Base-by-base conservation (phyloP, 768 basidiomycete genomes). In the Cystofilobasidium ferigula region DNA sequence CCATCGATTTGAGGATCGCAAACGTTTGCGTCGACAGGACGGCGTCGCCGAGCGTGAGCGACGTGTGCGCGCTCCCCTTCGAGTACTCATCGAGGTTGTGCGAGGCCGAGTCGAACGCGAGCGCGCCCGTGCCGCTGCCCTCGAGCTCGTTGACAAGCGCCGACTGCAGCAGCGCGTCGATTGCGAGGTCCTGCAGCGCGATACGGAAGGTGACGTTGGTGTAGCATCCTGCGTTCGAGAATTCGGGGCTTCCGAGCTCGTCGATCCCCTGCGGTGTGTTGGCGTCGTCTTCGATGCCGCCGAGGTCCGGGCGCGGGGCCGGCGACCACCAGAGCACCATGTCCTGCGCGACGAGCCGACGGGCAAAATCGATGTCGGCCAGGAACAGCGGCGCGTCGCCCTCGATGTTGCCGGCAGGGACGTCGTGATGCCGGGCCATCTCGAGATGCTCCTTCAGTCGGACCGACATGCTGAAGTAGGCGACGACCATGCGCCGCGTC, bases 251-350 rank as follows among this genome's bases (percentile, higher is more conserved):
- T 16, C 85, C 84, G 30, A 89, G 78, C 51, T 93, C 91, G 61
- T 79, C 79, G 66, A 89, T 88, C 22, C 70, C 67, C 28, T 71
- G 69, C 0, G 81, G 77, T 0, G 84, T 82, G 54, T 86, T 81
- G 61, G 81, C 82, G 75, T 98, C 94, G 56, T 89, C 84, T 74
- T 99, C 92, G 58, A 86, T 82, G 4, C 95, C 95, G 38, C 95
- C 95, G 0, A 98, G 80, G 77, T 99, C 95, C 3, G 95, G 93
- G 24, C 82, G 82, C 35, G 89, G 84, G 4, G 86, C 83, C 2
- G 86, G 82, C 12, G 95, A 94, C 95, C 95, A 99, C 95, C 95
- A 99, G 3, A 99, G 79, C 3, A 97, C 80, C 72, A 89, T 84
- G 72, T 98, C 95, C 69, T 97, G 89, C 56, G 86, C 84, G 35